Evolutionary conservation across 2,329 filamentous ascomycete species (phyloP).

Genomic region (Ceratocystis albifundus): DNA sequence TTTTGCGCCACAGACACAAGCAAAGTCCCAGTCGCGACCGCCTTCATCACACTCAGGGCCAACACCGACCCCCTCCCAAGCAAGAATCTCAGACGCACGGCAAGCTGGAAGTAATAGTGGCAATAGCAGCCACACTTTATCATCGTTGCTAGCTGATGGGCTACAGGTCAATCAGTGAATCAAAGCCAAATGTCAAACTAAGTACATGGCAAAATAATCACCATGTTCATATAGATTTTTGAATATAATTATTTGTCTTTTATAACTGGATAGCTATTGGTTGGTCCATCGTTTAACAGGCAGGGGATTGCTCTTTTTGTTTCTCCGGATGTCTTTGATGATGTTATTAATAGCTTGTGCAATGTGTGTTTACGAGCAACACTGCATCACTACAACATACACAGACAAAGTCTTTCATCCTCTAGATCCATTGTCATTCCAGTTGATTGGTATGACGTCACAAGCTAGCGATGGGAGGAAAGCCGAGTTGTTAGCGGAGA

Average conservation of each 20-base stretch:
- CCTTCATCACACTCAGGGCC: constrained; percentile 4
- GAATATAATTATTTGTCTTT: constrained; percentile 2
- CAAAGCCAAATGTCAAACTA: background rate
- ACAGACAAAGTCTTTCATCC: background rate
- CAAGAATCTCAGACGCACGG: constrained; percentile 9
- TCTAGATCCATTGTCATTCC: background rate
- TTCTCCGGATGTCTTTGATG: background rate
- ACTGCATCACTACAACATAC: background rate
- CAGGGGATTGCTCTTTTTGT: background rate
- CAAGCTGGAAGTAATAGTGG: constrained; percentile 17
- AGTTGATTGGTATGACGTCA: background rate
- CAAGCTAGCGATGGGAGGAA: background rate
- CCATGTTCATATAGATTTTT: background rate
- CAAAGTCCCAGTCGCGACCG: background rate
- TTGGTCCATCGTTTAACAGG: background rate
- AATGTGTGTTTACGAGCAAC: background rate
- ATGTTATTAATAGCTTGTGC: background rate
- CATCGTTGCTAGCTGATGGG: constrained; percentile 35
- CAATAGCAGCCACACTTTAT: constrained; percentile 33
- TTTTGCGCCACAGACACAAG: constrained; percentile 13
- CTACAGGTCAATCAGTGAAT: constrained; percentile 27
- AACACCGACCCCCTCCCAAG: background rate
- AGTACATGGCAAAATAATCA: background rate
- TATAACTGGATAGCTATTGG: background rate
- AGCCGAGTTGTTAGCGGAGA: background rate